Percentiles rank a stretch among this genome's conserved stretches.
These are phyloP conservation scores for Dendrothele bispora DNA, from an alignment of 768 basidiomycete species.

Conservation along the genomic window DNA sequence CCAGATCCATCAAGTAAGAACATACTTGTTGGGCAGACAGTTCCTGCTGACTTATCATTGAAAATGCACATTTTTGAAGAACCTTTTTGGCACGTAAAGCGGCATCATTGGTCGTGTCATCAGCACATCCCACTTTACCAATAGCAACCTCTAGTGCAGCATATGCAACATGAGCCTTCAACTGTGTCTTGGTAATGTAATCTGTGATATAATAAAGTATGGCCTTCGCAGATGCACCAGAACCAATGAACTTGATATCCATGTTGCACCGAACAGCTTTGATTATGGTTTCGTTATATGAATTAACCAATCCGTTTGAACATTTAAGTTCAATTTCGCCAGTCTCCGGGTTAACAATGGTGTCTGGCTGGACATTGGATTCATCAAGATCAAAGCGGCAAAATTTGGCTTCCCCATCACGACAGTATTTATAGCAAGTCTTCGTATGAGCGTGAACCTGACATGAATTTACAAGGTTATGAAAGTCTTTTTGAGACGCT, in stretches of 20 bases:
- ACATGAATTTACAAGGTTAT: conserved; percentile 21
- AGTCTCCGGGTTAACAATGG: conserved; percentile 25
- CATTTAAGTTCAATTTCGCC: conserved; percentile 30
- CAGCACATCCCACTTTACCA: conserved; percentile 13
- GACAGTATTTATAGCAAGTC: conserved; percentile 41
- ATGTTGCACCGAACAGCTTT: conserved; percentile 40
- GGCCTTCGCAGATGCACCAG: conserved; percentile 40
- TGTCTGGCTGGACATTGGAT: conserved; percentile 9
- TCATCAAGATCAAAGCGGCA: conserved; percentile 32
- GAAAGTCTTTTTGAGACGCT: conserved; percentile 18
- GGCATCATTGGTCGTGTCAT: not conserved
- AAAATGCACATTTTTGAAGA: conserved; percentile 25
- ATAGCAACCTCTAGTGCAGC: conserved; percentile 29
- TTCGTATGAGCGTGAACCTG: conserved; percentile 31
- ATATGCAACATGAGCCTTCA: conserved; percentile 41
- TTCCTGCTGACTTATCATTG: conserved; percentile 26
- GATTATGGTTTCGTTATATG: conserved; percentile 41
- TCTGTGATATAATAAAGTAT: conserved; percentile 47
- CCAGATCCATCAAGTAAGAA: conserved; percentile 21
- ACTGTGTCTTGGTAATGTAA: conserved; percentile 45
- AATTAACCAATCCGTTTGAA: conserved; percentile 41
- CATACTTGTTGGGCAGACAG: conserved; percentile 27
- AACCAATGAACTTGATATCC: conserved; percentile 47
- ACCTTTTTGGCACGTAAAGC: conserved; percentile 14
- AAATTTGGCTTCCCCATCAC: conserved; percentile 15